phyloP scores from a whole-genome alignment of 2,329 filamentous ascomycete species.

The Aspergillus carbonarius region DNA sequence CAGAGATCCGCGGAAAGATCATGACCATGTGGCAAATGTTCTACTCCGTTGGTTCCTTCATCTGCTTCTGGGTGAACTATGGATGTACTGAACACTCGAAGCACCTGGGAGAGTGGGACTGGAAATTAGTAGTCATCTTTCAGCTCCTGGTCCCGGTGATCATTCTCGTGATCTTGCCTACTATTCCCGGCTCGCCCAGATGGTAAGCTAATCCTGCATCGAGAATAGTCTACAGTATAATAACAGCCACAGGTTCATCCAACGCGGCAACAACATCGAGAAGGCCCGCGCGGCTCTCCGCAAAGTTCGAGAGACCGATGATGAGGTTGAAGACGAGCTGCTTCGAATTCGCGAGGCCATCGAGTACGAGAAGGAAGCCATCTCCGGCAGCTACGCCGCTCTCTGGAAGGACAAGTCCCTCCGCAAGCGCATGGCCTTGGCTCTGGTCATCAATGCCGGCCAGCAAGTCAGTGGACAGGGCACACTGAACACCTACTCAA shows the following conservation, averaged over 20 bases:
- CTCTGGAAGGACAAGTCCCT: slow-evolving; percentile 70
- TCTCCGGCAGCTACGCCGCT: slow-evolving; percentile 61
- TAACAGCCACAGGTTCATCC: slow-evolving; percentile 44
- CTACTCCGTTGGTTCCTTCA: slow-evolving; percentile 65
- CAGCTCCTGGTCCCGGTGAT: slow-evolving; percentile 66
- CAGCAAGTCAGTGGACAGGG: slow-evolving; percentile 73
- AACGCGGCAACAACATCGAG: slow-evolving; percentile 60
- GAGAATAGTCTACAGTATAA: not conserved
- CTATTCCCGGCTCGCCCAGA: slow-evolving; percentile 66
- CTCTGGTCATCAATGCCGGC: slow-evolving; percentile 66
- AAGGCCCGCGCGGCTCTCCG: slow-evolving; percentile 58
- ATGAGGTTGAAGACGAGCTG: slow-evolving; percentile 67
- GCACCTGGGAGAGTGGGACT: slow-evolving; percentile 68
- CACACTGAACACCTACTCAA: slow-evolving; percentile 70
- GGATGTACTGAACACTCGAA: slow-evolving; percentile 57
- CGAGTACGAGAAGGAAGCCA: slow-evolving; percentile 70
- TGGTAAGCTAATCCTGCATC: slow-evolving; percentile 45
- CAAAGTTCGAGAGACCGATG: slow-evolving; percentile 63
- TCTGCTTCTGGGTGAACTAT: slow-evolving; percentile 67
- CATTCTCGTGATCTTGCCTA: slow-evolving; percentile 62
- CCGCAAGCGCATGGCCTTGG: slow-evolving; percentile 64
- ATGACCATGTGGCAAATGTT: slow-evolving; percentile 71
- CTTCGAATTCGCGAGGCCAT: slow-evolving; percentile 65
- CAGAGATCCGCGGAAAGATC: slow-evolving; percentile 64
- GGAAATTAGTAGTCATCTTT: slow-evolving; percentile 71